Conservation (phyloP, 164 flowering plant species). For the Malania oleifera region DNA sequence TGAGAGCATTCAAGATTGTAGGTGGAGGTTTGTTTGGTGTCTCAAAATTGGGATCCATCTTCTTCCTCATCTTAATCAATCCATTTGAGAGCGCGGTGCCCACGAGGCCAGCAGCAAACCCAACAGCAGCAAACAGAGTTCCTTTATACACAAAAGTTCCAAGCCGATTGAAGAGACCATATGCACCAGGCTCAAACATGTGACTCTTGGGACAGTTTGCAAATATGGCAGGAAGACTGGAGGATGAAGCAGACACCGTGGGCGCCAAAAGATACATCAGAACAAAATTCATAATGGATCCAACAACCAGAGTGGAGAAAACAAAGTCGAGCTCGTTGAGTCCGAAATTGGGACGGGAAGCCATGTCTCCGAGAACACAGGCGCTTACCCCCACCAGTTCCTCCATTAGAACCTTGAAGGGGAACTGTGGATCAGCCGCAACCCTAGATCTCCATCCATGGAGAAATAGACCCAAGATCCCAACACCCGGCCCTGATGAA, state of each 20-base stretch:
- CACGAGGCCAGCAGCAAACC: conserved; percentile 81
- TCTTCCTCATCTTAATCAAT: conserved; percentile 70
- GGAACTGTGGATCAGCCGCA: conserved; percentile 89
- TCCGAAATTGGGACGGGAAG: conserved; percentile 94
- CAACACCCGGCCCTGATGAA: conserved; percentile 22
- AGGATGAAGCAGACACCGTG: conserved; percentile 29
- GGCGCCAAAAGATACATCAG: conserved; percentile 91
- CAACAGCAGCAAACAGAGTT: conserved; percentile 72
- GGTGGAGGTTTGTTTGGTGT: conserved; percentile 90
- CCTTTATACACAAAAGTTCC: conserved; percentile 93
- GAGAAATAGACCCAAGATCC: conserved; percentile 52
- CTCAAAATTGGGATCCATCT: conserved; percentile 83
- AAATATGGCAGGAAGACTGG: conserved; percentile 52
- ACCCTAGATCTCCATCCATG: conserved; percentile 90
- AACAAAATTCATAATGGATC: conserved; percentile 75
- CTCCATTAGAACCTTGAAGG: conserved; percentile 94
- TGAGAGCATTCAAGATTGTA: conserved; percentile 64
- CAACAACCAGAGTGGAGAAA: conserved; percentile 88
- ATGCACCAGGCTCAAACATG: conserved; percentile 88
- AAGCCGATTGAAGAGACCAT: conserved; percentile 34
- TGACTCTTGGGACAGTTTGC: conserved; percentile 72
- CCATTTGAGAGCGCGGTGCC: conserved; percentile 90
- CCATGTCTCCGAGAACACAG: conserved; percentile 87
- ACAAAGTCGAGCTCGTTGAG: conserved; percentile 93
- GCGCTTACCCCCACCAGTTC: conserved; percentile 82